phyloP scores from a whole-genome alignment of 306 rosid species.

The Arachis stenosperma region DNA sequence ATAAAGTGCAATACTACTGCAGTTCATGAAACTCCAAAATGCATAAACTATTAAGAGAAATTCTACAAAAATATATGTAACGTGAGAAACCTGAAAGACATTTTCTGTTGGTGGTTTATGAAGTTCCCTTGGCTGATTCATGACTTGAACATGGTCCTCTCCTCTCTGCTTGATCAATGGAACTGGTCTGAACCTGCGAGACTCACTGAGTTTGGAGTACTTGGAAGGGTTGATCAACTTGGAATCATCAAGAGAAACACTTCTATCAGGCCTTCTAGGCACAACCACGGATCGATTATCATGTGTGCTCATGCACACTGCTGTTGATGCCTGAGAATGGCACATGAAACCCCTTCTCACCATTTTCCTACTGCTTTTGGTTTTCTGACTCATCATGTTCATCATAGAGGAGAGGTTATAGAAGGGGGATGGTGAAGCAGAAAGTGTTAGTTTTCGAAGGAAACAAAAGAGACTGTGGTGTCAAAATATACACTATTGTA shows the following conservation, averaged over 20 bases:
- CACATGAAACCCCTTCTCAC: slow-evolving; percentile 62
- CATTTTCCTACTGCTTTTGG: slow-evolving; percentile 31
- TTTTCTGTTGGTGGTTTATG: slow-evolving; percentile 40
- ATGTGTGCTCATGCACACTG: slow-evolving; percentile 53
- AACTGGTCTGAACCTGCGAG: slow-evolving; percentile 19
- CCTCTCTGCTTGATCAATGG: slow-evolving; percentile 32
- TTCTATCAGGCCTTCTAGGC: slow-evolving; percentile 44
- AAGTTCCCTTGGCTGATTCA: slow-evolving; percentile 29
- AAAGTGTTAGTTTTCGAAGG: not conserved
- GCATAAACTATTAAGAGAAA: not conserved
- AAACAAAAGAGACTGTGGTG: not conserved
- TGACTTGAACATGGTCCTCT: not conserved
- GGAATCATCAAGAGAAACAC: slow-evolving; percentile 21
- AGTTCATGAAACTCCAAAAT: slow-evolving; percentile 8
- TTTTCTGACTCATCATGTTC: slow-evolving; percentile 41
- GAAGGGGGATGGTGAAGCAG: not conserved
- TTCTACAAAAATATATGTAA: not conserved
- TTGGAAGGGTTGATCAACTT: slow-evolving; percentile 43
- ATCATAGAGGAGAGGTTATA: not conserved
- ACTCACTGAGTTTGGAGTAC: slow-evolving; percentile 54
- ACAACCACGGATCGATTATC: slow-evolving; percentile 51
- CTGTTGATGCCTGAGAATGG: slow-evolving; percentile 64
- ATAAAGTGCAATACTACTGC: not conserved
- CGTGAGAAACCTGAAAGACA: slow-evolving; percentile 52
- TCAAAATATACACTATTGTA: slow-evolving; percentile 23